Conservation (phyloP, 306 rosid species). For the Dicorynia guianensis region DNA sequence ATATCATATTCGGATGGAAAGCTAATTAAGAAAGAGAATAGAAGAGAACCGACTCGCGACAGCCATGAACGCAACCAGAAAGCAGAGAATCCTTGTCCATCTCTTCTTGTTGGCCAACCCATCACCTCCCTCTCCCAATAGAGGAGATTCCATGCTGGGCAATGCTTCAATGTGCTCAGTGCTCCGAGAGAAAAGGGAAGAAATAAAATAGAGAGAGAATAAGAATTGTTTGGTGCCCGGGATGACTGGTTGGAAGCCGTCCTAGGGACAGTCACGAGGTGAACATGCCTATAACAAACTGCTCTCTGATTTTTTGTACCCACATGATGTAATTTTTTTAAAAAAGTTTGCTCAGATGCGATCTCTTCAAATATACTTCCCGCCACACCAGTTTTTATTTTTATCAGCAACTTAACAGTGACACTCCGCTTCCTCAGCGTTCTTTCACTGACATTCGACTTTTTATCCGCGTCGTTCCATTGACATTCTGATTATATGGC, state of each 20-base stretch:
- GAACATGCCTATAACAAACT: no score
- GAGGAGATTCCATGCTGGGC: constrained; percentile 49
- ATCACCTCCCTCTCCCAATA: constrained; percentile 34
- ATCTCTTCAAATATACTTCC: no score
- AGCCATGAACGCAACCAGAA: constrained; percentile 41
- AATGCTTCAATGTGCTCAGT: neutral
- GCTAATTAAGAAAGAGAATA: constrained; percentile 3
- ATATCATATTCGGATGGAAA: no score
- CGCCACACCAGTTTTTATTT: no score
- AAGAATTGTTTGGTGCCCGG: neutral
- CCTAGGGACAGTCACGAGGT: neutral
- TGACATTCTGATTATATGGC: no score
- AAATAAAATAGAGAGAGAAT: neutral
- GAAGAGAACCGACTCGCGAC: constrained; percentile 44
- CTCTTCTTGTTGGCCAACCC: constrained; percentile 20
- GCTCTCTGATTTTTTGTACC: no score
- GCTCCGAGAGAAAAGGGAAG: neutral
- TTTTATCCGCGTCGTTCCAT: no score
- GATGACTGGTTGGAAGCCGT: neutral
- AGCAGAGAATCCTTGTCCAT: constrained; percentile 30
- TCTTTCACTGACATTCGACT: no score
- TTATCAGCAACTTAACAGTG: no score
- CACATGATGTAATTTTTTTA: no score
- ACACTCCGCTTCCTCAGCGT: no score
- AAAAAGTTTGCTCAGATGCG: no score